Conservation (phyloP, 768 basidiomycete species). For the Auriculariales sp. region DNA sequence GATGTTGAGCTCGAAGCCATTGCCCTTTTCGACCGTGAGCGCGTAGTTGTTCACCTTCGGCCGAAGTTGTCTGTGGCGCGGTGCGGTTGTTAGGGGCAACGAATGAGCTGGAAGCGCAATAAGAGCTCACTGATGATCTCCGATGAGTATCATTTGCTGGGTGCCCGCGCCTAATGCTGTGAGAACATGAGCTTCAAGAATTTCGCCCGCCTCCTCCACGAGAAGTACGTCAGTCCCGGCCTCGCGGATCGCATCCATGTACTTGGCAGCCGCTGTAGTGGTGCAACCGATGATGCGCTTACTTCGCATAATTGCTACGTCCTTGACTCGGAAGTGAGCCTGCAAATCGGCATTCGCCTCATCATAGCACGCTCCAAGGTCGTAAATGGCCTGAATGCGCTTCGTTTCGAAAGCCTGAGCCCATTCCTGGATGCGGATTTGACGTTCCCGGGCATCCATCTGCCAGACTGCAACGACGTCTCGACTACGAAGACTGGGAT, state of each 20-base stretch:
- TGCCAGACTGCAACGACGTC: constrained; percentile 32
- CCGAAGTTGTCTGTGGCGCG: constrained; percentile 48
- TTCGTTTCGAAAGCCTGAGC: constrained; percentile 19
- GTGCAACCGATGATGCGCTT: constrained; percentile 55
- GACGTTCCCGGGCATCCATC: constrained; percentile 17
- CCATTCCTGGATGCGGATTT: constrained; percentile 20
- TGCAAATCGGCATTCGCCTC: constrained; percentile 20
- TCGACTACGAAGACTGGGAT: no score
- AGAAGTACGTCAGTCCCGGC: constrained; percentile 33
- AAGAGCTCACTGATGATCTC: constrained; percentile 54
- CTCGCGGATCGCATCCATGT: constrained; percentile 29
- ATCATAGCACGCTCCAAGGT: constrained; percentile 24
- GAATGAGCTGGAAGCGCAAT: background rate
- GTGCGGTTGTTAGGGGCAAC: no score
- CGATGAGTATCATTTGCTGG: constrained; percentile 47
- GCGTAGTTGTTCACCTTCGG: constrained; percentile 56
- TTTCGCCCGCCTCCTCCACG: constrained; percentile 64
- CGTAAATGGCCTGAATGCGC: constrained; percentile 20
- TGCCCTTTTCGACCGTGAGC: constrained; percentile 52
- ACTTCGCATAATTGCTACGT: constrained; percentile 19
- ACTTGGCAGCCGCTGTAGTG: constrained; percentile 57
- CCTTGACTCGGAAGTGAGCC: constrained; percentile 22
- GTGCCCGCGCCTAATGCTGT: constrained; percentile 35
- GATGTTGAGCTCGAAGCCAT: constrained; percentile 51
- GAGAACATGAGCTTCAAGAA: constrained; percentile 51